Conservation (phyloP, 1,139 yeast species). For the Maudiozyma humilis region DNA sequence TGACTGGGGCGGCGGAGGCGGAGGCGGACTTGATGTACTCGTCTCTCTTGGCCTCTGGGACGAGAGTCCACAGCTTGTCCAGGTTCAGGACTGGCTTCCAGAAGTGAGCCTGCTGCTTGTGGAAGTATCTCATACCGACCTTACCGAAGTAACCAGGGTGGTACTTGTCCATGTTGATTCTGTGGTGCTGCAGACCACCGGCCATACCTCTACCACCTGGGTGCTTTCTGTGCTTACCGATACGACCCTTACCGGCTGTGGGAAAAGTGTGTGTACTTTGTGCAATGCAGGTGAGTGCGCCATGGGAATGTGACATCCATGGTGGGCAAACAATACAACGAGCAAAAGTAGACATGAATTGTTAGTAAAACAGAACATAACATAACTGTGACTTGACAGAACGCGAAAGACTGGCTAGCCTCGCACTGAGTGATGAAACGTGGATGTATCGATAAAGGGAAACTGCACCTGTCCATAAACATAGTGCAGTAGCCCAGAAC, state of each 20-base stretch:
- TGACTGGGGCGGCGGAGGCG: slow-evolving; percentile 93
- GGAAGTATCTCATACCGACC: slow-evolving; percentile 99
- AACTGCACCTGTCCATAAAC: neutral
- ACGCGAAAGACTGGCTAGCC: neutral
- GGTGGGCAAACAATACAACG: neutral
- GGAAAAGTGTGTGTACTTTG: slow-evolving; percentile 8
- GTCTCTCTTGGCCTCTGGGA: slow-evolving; percentile 91
- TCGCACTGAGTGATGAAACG: no score
- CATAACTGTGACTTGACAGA: neutral
- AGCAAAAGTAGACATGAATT: no score
- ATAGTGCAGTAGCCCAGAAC: no score
- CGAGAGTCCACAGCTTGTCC: slow-evolving; percentile 97
- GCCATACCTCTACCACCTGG: slow-evolving; percentile 99
- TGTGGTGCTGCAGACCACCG: slow-evolving; percentile 99
- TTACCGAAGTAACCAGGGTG: slow-evolving; percentile 99
- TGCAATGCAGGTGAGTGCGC: no score
- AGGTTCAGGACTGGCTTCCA: slow-evolving; percentile 98
- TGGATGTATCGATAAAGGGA: no score
- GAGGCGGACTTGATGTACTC: slow-evolving; percentile 83
- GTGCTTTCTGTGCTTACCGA: slow-evolving; percentile 99
- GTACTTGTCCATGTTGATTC: slow-evolving; percentile 98
- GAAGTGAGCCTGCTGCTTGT: slow-evolving; percentile 91
- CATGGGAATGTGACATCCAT: no score
- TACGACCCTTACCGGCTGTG: slow-evolving; percentile 99
- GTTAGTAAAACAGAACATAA: neutral